These are phyloP conservation scores for Graphilbum sp. DNA, from an alignment of 2,329 filamentous ascomycete species.

Conservation along the genomic window DNA sequence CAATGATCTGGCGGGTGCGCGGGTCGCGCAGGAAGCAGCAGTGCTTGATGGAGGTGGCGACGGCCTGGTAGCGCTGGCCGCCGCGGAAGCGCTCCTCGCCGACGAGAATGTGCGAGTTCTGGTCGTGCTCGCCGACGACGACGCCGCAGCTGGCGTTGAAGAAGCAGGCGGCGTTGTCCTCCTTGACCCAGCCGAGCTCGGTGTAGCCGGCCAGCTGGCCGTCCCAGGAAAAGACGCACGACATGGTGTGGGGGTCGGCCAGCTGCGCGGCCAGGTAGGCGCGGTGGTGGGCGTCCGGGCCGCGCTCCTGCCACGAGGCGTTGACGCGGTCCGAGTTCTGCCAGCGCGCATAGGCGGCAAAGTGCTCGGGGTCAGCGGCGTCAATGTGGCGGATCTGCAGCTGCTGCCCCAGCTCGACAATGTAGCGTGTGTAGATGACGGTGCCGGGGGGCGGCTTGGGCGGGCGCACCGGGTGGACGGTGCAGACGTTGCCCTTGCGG, in stretches of 20 bases:
- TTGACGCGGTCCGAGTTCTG: slow-evolving; percentile 73
- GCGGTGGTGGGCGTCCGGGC: slow-evolving; percentile 57
- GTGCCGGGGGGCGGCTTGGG: slow-evolving; percentile 55
- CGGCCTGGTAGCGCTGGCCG: slow-evolving; percentile 42
- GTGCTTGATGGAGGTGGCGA: slow-evolving; percentile 47
- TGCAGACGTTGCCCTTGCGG: slow-evolving; percentile 19
- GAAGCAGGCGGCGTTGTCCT: slow-evolving; percentile 33
- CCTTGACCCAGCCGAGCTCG: slow-evolving; percentile 59
- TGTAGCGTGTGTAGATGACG: slow-evolving; percentile 62
- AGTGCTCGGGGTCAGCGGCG: slow-evolving; percentile 47
- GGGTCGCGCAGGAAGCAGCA: slow-evolving; percentile 46
- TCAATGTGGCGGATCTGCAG: slow-evolving; percentile 52
- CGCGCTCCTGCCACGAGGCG: slow-evolving; percentile 65
- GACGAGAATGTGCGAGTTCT: slow-evolving; percentile 40
- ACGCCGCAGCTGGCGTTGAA: slow-evolving; percentile 33
- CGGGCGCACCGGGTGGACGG: slow-evolving; percentile 48
- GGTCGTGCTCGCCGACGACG: slow-evolving; percentile 34
- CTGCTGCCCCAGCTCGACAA: slow-evolving; percentile 59
- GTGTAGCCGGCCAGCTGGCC: slow-evolving; percentile 60
- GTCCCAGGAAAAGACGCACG: slow-evolving; percentile 55
- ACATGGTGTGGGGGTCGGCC: slow-evolving; percentile 54
- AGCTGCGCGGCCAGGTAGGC: slow-evolving; percentile 54
- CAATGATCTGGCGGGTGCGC: slow-evolving; percentile 39
- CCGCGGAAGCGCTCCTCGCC: slow-evolving; percentile 43
- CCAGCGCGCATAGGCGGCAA: slow-evolving; percentile 45